A percentile compares a stretch with the other conserved stretches of the same genome.
These are phyloP conservation scores for Penicillium macrosclerotiorum DNA, from an alignment of 495 filamentous ascomycete genomes.

Conservation along the genomic window DNA sequence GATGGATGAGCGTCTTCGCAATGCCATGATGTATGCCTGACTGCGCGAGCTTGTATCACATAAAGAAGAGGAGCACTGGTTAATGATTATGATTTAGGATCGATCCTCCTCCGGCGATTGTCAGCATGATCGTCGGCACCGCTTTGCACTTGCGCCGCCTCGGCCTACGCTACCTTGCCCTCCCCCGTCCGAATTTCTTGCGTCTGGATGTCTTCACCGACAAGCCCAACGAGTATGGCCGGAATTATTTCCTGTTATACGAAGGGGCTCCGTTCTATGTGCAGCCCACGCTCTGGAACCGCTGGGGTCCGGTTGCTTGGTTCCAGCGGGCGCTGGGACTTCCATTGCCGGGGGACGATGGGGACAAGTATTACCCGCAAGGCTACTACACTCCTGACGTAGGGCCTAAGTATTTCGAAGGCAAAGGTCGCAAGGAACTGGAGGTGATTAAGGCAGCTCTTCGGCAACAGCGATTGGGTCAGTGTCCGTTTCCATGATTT, in stretches of 20 bases:
- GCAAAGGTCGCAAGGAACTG: slow-evolving; percentile 51
- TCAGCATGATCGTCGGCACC: slow-evolving; percentile 35
- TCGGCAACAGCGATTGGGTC: slow-evolving; percentile 32
- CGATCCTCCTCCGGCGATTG: slow-evolving; percentile 33
- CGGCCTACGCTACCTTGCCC: slow-evolving; percentile 50
- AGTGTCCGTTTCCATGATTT: slow-evolving; percentile 48
- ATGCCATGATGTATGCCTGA: slow-evolving; percentile 56
- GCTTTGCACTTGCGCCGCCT: slow-evolving; percentile 46
- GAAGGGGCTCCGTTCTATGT: slow-evolving; percentile 56
- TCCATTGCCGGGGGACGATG: slow-evolving; percentile 58
- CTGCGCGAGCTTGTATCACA: not conserved
- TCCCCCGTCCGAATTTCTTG: slow-evolving; percentile 52
- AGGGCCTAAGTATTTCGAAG: slow-evolving; percentile 56
- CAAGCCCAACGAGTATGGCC: slow-evolving; percentile 48
- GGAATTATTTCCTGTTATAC: slow-evolving; percentile 46
- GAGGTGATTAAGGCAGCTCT: slow-evolving; percentile 35
- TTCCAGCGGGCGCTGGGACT: slow-evolving; percentile 48
- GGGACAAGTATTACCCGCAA: slow-evolving; percentile 54
- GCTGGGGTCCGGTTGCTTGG: slow-evolving; percentile 55
- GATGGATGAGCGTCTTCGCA: slow-evolving; percentile 59
- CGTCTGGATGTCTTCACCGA: slow-evolving; percentile 43
- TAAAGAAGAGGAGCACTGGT: not conserved
- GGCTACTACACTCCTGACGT: slow-evolving; percentile 58
- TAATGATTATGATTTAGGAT: slow-evolving; percentile 30
- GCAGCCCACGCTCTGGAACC: slow-evolving; percentile 54